Evolutionary conservation across 371 early-diverging fungal genomes (phyloP).

Genomic region (Chytridiales sp.): DNA sequence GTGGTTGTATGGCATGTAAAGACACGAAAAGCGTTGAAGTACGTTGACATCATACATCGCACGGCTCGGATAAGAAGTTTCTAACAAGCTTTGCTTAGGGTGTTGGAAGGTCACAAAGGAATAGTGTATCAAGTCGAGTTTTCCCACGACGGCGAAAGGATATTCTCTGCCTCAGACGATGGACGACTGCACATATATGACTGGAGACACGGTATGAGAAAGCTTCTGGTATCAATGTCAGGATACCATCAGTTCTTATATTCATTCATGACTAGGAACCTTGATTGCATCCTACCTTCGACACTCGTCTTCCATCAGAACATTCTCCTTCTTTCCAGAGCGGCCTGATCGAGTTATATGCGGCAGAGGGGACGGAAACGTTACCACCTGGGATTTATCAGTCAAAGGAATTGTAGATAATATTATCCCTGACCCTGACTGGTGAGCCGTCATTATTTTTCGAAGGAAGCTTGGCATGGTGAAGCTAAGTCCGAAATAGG

Average conservation of each 20-base stretch:
- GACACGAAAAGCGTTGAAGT: conserved; percentile 41
- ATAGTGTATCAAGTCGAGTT: conserved; percentile 46
- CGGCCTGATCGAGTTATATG: conserved; percentile 38
- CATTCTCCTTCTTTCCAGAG: conserved; percentile 38
- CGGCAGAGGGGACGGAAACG: conserved; percentile 48
- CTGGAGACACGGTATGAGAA: conserved; percentile 34
- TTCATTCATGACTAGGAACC: conserved; percentile 22
- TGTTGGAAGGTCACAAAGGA: conserved; percentile 49
- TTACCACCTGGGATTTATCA: conserved; percentile 45
- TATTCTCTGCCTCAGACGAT: conserved; percentile 47
- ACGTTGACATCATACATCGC: too few species aligned
- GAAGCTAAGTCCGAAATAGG: too few species aligned
- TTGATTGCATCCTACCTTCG: conserved; percentile 37
- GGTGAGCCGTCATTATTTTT: conserved; percentile 28
- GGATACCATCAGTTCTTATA: too few species aligned
- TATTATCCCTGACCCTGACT: conserved; percentile 50
- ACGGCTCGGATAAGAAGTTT: conserved; percentile 2
- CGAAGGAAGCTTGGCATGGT: too few species aligned
- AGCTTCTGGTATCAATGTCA: too few species aligned
- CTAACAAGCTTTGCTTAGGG: conserved; percentile 15
- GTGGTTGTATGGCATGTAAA: conserved; percentile 51
- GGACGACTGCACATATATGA: conserved; percentile 49
- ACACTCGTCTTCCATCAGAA: conserved; percentile 46
- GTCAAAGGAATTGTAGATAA: conserved; percentile 37
- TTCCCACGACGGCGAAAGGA: conserved; percentile 28